Conservation (phyloP, 2,329 filamentous ascomycete species). For the Grosmannia huntii region DNA sequence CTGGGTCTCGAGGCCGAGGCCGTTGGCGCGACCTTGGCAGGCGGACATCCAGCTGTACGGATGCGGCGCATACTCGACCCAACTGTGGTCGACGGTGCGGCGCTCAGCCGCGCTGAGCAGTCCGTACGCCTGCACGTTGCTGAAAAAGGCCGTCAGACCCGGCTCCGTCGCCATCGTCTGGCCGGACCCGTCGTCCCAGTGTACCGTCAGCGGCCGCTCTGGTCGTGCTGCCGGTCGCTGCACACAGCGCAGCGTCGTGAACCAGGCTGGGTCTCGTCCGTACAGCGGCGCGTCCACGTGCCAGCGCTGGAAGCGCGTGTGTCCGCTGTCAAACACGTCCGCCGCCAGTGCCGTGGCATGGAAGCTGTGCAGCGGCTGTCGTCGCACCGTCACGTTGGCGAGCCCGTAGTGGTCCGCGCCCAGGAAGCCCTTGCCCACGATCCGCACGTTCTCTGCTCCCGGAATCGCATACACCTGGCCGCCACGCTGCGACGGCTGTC, state of each 20-base stretch:
- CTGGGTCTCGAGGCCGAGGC: constrained; percentile 25
- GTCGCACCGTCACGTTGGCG: constrained; percentile 20
- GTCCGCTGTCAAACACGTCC: constrained; percentile 24
- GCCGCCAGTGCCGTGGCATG: constrained; percentile 21
- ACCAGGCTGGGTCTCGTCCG: constrained; percentile 21
- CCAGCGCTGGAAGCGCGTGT: constrained; percentile 33
- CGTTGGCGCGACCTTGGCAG: constrained; percentile 26
- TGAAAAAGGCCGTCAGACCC: constrained; percentile 30
- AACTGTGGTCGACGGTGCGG: constrained; percentile 26
- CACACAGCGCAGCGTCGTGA: constrained; percentile 21
- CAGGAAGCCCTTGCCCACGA: constrained; percentile 32
- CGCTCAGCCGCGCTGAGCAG: constrained; percentile 29
- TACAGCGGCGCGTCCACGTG: constrained; percentile 34
- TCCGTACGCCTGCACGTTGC: constrained; percentile 27
- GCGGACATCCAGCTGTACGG: constrained; percentile 31
- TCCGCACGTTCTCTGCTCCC: constrained; percentile 28
- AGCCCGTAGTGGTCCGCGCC: constrained; percentile 30
- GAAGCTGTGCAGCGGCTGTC: constrained; percentile 23
- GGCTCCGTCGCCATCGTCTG: constrained; percentile 28
- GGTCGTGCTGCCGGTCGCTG: constrained; percentile 22
- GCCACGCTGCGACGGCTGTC: constrained; percentile 12
- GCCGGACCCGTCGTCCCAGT: constrained; percentile 20
- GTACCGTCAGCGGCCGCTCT: constrained; percentile 17
- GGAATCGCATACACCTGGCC: constrained; percentile 25
- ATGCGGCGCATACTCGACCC: constrained; percentile 31